These are phyloP conservation scores for Exophiala viscosa DNA, from an alignment of 2,329 filamentous ascomycete species.

Conservation along the genomic window DNA sequence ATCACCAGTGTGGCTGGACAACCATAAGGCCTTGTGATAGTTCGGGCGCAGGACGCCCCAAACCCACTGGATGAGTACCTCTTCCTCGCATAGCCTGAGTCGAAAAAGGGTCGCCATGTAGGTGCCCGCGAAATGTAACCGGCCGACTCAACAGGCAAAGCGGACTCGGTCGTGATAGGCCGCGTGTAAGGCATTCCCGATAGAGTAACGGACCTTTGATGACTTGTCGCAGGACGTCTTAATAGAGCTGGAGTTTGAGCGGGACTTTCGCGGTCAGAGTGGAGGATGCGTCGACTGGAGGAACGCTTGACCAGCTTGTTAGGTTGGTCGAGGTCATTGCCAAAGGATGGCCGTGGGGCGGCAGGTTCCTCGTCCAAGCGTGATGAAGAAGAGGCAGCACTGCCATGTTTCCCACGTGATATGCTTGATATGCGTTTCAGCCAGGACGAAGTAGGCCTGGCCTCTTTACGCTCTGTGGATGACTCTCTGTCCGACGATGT, in stretches of 20 bases:
- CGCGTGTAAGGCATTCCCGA: slow-evolving; percentile 20
- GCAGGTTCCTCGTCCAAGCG: slow-evolving; percentile 14
- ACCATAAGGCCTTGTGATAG: slow-evolving; percentile 10
- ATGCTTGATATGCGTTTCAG: slow-evolving; percentile 26
- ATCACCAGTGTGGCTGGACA: slow-evolving; percentile 19
- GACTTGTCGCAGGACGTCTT: slow-evolving; percentile 60
- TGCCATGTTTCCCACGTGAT: slow-evolving; percentile 15
- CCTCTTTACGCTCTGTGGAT: slow-evolving; percentile 21
- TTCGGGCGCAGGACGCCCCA: slow-evolving; percentile 15
- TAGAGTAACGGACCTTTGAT: slow-evolving; percentile 57
- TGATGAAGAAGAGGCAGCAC: slow-evolving; percentile 32
- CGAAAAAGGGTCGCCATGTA: slow-evolving; percentile 41
- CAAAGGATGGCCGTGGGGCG: slow-evolving; percentile 12
- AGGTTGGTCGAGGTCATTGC: slow-evolving; percentile 37
- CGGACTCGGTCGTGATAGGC: slow-evolving; percentile 16
- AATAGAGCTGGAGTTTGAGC: slow-evolving; percentile 42
- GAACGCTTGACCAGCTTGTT: slow-evolving; percentile 64
- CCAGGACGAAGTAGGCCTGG: slow-evolving; percentile 24
- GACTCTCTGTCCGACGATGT: slow-evolving; percentile 22
- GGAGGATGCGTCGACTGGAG: slow-evolving; percentile 50
- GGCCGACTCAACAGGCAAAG: slow-evolving; percentile 6
- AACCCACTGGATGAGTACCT: slow-evolving; percentile 35
- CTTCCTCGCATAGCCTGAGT: slow-evolving; percentile 37
- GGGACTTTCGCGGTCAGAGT: slow-evolving; percentile 38
- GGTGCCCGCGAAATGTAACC: slow-evolving; percentile 10